Percentiles rank a stretch among this genome's conserved stretches.
Conservation (phyloP, 2,329 filamentous ascomycete genomes). For the Penicillium sp. region DNA sequence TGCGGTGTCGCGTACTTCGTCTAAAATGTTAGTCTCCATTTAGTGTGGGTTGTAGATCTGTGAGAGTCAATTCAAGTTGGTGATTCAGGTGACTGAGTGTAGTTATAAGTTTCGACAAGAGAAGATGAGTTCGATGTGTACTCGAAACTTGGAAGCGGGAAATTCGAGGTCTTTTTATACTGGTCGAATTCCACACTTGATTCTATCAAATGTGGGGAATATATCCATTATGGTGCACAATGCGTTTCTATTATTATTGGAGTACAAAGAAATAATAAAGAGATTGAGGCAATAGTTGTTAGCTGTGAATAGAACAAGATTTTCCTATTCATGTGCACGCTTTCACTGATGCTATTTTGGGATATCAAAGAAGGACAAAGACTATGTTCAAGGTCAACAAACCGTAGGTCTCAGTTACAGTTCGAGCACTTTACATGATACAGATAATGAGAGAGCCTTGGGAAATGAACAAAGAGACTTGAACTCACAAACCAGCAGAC, state of each 20-base stretch:
- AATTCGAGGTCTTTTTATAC: not conserved
- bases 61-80: not conserved
- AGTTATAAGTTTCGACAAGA: not conserved
- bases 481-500: too few species aligned
- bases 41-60: not conserved
- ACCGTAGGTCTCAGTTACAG: not conserved
- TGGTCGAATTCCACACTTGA: not conserved
- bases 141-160: not conserved
- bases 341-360: not conserved
- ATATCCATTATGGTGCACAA: not conserved
- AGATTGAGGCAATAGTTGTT: not conserved
- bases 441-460: not conserved
- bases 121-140: not conserved
- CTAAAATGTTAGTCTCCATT: not conserved
- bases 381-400: not conserved
- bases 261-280: not conserved
- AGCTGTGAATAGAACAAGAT: too few species aligned
- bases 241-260: not conserved
- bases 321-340: not conserved
- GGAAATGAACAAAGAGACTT: not conserved
- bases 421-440: not conserved
- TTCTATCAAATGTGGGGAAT: not conserved
- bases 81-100: not conserved
- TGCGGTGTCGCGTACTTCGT: not conserved
- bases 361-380: not conserved